phyloP scores from a whole-genome alignment of 768 basidiomycete genomes.

The Phaffia tasmanica region DNA sequence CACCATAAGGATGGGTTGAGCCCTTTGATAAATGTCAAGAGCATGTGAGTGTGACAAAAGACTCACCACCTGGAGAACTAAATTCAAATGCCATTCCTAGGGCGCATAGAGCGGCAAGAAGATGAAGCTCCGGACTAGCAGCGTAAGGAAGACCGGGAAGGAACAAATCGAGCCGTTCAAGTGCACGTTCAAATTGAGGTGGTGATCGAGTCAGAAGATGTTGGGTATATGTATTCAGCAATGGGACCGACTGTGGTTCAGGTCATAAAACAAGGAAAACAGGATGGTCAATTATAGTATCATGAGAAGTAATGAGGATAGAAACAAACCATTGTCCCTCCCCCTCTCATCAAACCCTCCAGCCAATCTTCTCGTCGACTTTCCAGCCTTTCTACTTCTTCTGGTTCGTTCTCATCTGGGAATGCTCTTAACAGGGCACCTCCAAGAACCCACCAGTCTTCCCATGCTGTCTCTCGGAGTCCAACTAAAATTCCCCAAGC shows the following conservation, averaged over 20 bases:
- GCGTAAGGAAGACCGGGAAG: conserved; percentile 13
- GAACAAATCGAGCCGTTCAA: conserved; percentile 11
- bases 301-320: no score
- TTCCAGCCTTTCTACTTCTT: not conserved
- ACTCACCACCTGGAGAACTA: no score
- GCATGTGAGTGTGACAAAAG: no score
- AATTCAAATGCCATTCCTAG: not conserved
- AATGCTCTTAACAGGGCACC: not conserved
- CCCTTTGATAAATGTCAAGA: no score
- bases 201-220: conserved; percentile 5
- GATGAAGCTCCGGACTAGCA: conserved; percentile 5
- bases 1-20: no score
- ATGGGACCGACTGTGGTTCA: not conserved
- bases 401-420: not conserved
- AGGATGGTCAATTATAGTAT: not conserved
- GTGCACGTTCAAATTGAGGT: not conserved
- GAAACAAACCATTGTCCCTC: conserved; percentile 6
- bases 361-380: conserved; percentile 6
- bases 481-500: conserved; percentile 1
- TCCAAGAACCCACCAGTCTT: not conserved
- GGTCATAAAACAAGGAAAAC: no score
- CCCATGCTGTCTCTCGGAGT: not conserved
- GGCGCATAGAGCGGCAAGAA: conserved; percentile 7
- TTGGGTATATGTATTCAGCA: conserved; percentile 1
- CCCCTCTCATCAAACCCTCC: conserved; percentile 3